phyloP scores from a whole-genome alignment of 208 protist species.

The Endotrypanum monterogeii region DNA sequence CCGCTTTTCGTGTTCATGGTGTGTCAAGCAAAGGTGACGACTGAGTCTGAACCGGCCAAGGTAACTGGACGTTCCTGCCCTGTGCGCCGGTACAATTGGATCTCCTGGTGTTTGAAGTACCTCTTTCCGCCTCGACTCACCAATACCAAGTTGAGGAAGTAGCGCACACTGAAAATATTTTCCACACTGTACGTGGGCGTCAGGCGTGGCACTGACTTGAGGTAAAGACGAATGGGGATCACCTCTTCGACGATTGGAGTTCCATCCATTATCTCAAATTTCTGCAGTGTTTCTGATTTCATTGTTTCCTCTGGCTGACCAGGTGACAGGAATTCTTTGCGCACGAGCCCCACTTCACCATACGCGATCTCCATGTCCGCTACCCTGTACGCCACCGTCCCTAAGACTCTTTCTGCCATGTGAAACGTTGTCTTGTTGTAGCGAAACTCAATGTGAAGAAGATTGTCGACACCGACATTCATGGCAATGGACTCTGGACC shows the following conservation, averaged over 20 bases:
- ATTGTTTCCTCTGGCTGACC: constrained; percentile 33
- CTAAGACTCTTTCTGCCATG: constrained; percentile 72
- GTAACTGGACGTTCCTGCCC: constrained; percentile 53
- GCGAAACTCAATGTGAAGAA: constrained; percentile 92
- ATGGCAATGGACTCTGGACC: constrained; percentile 62
- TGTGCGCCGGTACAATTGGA: constrained; percentile 68
- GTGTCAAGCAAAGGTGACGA: background rate
- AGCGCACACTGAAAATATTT: constrained; percentile 71
- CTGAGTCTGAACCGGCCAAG: background rate
- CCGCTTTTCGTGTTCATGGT: background rate
- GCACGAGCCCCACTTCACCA: constrained; percentile 80
- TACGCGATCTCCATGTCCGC: constrained; percentile 71
- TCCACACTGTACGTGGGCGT: constrained; percentile 85
- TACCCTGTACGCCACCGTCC: constrained; percentile 81
- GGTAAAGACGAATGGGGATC: constrained; percentile 88
- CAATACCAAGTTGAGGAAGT: constrained; percentile 89
- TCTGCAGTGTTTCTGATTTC: constrained; percentile 83
- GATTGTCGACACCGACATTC: constrained; percentile 86
- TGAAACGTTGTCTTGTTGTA: constrained; percentile 87
- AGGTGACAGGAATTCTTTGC: constrained; percentile 58
- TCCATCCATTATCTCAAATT: constrained; percentile 93
- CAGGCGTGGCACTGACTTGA: constrained; percentile 75
- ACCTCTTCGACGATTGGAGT: constrained; percentile 89
- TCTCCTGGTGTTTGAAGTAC: constrained; percentile 92
- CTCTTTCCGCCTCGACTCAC: constrained; percentile 77